phyloP scores from a whole-genome alignment of 352 stramenopile species.

The Thraustochytrium sp. region DNA sequence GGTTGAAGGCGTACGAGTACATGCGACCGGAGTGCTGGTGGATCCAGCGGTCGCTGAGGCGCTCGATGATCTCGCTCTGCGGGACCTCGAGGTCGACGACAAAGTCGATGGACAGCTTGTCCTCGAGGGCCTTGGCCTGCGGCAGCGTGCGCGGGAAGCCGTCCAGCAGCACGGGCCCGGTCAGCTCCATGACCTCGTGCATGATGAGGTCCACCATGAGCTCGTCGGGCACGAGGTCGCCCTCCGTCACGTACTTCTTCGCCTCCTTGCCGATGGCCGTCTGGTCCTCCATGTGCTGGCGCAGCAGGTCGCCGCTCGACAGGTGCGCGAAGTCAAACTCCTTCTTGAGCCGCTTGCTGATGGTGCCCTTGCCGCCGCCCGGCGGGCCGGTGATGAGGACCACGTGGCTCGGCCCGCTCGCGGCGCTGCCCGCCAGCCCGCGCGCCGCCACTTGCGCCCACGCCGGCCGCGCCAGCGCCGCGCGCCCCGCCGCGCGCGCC shows the following conservation, averaged over 20 bases:
- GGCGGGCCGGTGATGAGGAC: slow-evolving; percentile 57
- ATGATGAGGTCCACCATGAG: slow-evolving; percentile 89
- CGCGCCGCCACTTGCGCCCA: background rate
- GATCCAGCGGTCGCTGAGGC: slow-evolving; percentile 81
- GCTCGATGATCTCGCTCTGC: slow-evolving; percentile 82
- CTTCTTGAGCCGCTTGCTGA: slow-evolving; percentile 69
- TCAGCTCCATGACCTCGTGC: slow-evolving; percentile 62
- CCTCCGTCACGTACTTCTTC: slow-evolving; percentile 82
- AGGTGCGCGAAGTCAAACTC: slow-evolving; percentile 76
- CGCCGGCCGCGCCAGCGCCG: background rate
- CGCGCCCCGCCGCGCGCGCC: no score
- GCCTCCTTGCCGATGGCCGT: slow-evolving; percentile 65
- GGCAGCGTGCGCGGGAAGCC: slow-evolving; percentile 72
- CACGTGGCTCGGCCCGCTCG: background rate
- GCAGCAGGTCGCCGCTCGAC: slow-evolving; percentile 71
- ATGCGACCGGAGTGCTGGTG: slow-evolving; percentile 64
- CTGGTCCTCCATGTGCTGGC: slow-evolving; percentile 61
- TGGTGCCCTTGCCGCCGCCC: slow-evolving; percentile 74
- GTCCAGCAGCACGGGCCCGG: slow-evolving; percentile 74
- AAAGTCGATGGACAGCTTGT: slow-evolving; percentile 75
- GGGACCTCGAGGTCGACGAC: slow-evolving; percentile 90
- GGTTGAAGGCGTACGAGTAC: slow-evolving; percentile 73
- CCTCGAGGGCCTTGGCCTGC: slow-evolving; percentile 59
- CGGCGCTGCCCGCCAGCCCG: background rate
- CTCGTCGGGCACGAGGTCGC: slow-evolving; percentile 83